Evolutionary conservation across 495 filamentous ascomycete genomes (phyloP).

Genomic region (Astrothelium macrocarpum): DNA sequence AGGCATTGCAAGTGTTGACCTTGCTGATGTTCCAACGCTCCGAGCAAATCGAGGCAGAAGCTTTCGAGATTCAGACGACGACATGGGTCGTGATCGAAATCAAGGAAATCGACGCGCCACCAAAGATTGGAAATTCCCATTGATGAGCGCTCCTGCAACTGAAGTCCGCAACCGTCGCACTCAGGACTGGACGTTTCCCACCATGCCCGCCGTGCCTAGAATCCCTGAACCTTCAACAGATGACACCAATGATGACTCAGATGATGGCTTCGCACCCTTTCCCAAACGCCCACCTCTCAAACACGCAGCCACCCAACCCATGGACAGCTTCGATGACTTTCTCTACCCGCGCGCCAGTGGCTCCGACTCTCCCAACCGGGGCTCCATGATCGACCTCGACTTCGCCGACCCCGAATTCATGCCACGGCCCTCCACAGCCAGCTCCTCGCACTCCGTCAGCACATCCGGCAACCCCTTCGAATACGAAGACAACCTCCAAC

Average conservation of each 20-base stretch:
- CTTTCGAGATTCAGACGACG: constrained; percentile 31
- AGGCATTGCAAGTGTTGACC: constrained; percentile 41
- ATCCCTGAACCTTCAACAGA: constrained; percentile 20
- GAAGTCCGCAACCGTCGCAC: constrained; percentile 39
- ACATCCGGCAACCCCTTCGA: constrained; percentile 34
- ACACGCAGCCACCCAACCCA: constrained; percentile 28
- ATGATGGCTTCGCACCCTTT: constrained; percentile 17
- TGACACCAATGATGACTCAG: constrained; percentile 15
- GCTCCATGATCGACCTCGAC: constrained; percentile 34
- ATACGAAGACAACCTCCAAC: constrained; percentile 25
- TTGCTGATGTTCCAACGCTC: constrained; percentile 51
- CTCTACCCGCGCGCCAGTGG: constrained; percentile 15
- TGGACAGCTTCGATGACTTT: constrained; percentile 27
- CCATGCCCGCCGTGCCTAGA: constrained; percentile 23
- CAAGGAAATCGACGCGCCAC: constrained; percentile 28
- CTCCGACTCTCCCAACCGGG: constrained; percentile 23
- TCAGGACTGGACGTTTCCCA: constrained; percentile 55
- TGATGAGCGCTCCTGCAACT: constrained; percentile 43
- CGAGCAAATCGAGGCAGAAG: constrained; percentile 36
- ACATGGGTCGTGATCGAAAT: constrained; percentile 17
- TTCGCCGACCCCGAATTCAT: constrained; percentile 22
- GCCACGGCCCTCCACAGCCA: constrained; percentile 28
- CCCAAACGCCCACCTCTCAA: constrained; percentile 22
- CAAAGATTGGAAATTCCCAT: constrained; percentile 33
- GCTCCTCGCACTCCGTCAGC: constrained; percentile 25